These are phyloP conservation scores for barrel medic (Medicago truncatula) DNA, from an alignment of 306 rosid species.

Conservation along the genomic window MtrunA17r5.0-ANR NC_053046.1:10586501-10587000, in stretches of 20 bases:
- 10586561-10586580: not conserved
- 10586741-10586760: not conserved
- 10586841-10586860: slow-evolving; percentile 49
- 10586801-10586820: slow-evolving; percentile 38
- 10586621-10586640: not conserved
- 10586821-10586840: slow-evolving; percentile 41
- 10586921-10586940: slow-evolving; percentile 19
- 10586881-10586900: slow-evolving; percentile 15
- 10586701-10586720: too few relatives aligned
- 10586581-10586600: not conserved
- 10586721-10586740: too few relatives aligned
- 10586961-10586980: slow-evolving; percentile 25
- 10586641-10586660: not conserved
- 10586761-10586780: not conserved
- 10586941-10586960: slow-evolving; percentile 28
- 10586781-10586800: not conserved
- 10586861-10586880: too few relatives aligned
- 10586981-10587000: slow-evolving; percentile 4
- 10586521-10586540: too few relatives aligned
- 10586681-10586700: not conserved
- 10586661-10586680: not conserved
- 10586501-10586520: too few relatives aligned
- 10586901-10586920: slow-evolving; percentile 39
- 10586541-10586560: not conserved
- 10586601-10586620: not conserved